Evolutionary conservation across 2,329 filamentous ascomycete species (phyloP), one percentile per base, ranked within the genome.

Genomic region (Acrodontium crateriforme): DNA sequence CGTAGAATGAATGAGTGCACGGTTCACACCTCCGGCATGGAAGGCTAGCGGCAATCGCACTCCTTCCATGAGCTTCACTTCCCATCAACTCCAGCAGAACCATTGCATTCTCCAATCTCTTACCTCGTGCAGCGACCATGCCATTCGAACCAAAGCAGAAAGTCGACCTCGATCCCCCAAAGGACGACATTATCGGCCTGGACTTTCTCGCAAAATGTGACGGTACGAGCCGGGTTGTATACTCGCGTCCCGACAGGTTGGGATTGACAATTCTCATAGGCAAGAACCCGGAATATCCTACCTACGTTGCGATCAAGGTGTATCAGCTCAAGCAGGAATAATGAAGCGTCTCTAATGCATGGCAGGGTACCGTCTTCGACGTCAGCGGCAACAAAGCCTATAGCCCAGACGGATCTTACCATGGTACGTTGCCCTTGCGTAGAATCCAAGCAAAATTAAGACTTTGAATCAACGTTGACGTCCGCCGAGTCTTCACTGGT

Each of bases 301-400:
- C 63, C 4, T 62, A 67, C 37, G 67, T 75, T 18, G 69, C 68
- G 10, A 74, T 77, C 47, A 72, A 66, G 47, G 62, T 63, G 30
- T 19, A 13, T 22, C 20, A 22, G n/a, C n/a, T n/a, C n/a, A n/a
- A n/a, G n/a, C n/a, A n/a, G n/a, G n/a, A n/a, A n/a, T n/a, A n/a
- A n/a, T n/a, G n/a, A n/a, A n/a, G n/a, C n/a, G n/a, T n/a, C 8
- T 10, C 28, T 32, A 3, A 36, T 15, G 10, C 5, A 5, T 14
- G 20, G 6, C 14, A 93, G 78, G 87, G 89, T 44, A 82, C 78
- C 36, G 78, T 98, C 28, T 98, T 94, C 50, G 87, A 98, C 50
- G 89, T 98, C 35, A 83, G 73, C 14, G 80, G 78, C 28, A 98
- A 95, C 56, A 74, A 79, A 40, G 74, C 80, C 10, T 98, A 98